A percentile compares a stretch with the other conserved stretches of the same genome.
phyloP scores from a whole-genome alignment of 345 rosid genomes.

The Aquilaria malaccensis region DNA sequence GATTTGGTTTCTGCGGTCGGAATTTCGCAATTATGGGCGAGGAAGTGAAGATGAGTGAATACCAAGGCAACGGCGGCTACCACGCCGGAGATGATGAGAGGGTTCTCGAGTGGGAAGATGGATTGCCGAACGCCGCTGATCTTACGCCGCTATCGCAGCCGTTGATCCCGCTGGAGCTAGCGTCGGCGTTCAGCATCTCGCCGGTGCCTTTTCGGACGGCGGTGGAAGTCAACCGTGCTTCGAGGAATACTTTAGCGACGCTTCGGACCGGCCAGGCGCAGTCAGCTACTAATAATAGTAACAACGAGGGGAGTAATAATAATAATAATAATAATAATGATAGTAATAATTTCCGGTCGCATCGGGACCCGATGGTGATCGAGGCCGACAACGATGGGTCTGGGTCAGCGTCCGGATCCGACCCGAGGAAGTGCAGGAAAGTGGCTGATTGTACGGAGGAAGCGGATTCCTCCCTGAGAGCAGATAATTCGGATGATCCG shows the following conservation, averaged over 20 bases:
- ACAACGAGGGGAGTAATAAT: slow-evolving; percentile 14
- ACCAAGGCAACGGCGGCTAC: slow-evolving; percentile 20
- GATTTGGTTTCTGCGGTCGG: not conserved
- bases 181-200: slow-evolving; percentile 76
- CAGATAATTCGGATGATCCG: slow-evolving; percentile 53
- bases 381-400: slow-evolving; percentile 50
- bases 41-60: slow-evolving; percentile 35
- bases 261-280: slow-evolving; percentile 34
- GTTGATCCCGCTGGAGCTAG: slow-evolving; percentile 68
- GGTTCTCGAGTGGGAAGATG: slow-evolving; percentile 79
- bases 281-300: slow-evolving; percentile 25
- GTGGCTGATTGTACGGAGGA: slow-evolving; percentile 49
- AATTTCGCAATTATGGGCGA: slow-evolving; percentile 20
- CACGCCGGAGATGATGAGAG: slow-evolving; percentile 49
- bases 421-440: slow-evolving; percentile 51
- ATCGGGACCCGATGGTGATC: slow-evolving; percentile 24
- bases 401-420: slow-evolving; percentile 47
- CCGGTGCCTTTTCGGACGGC: slow-evolving; percentile 47
- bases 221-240: slow-evolving; percentile 68
- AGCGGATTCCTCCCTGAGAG: slow-evolving; percentile 61
- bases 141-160: slow-evolving; percentile 66
- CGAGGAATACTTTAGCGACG: slow-evolving; percentile 51
- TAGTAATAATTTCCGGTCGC: slow-evolving; percentile 33
- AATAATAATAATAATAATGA: slow-evolving; percentile 23
- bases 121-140: slow-evolving; percentile 64